Base-by-base conservation (phyloP, 768 basidiomycete species). In the Punctularia strigosozonata region DNA sequence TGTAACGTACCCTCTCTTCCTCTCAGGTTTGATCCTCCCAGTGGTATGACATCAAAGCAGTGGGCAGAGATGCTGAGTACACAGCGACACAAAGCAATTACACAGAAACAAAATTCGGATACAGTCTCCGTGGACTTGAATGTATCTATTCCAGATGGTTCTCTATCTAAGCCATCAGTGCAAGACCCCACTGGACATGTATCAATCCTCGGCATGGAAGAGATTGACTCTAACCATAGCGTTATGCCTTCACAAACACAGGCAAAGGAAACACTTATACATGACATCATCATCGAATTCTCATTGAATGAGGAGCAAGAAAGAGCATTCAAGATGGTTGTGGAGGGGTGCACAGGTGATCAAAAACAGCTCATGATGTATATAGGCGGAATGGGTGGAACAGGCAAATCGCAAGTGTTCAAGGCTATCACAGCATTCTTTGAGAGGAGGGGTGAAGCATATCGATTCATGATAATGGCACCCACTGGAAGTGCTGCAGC, bases 401-500 rank as follows among this genome's bases (percentile, higher is more conserved):
- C 46, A 15, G 46, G 46, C 2, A 47, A 47, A 23, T 38, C 36
- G 4, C 36, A 41, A 24, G 44, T 52, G 5, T 32, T 52, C 13
- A 38, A 45, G 24, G 45, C 52, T 4, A 17, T 55, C 1, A 30
- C 33, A n/a, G 0, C 15, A 1, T 48, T 47, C 18, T 50, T 55
- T 37, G 23, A 24, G 5, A 2, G 6, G 5, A 15, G 45, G 4
- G 41, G 41, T 17, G 46, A 51, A 40, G 1, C 19, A 4, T 39
- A 43, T 31, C 28, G 47, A 5, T 47, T 55, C 25, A 18, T 48
- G 6, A 37, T 55, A 0, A 5, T 52, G 10, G 50, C 46, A 5
- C 53, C 54, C 4, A 58, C 56, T 2, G 54, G 54, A 8, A 10
- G 10, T 5, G 50, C 58, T 1, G 61, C 62, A 4, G 54, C 52